Conservation (phyloP, 2,329 filamentous ascomycete species). For the Claviceps digitariae region DNA sequence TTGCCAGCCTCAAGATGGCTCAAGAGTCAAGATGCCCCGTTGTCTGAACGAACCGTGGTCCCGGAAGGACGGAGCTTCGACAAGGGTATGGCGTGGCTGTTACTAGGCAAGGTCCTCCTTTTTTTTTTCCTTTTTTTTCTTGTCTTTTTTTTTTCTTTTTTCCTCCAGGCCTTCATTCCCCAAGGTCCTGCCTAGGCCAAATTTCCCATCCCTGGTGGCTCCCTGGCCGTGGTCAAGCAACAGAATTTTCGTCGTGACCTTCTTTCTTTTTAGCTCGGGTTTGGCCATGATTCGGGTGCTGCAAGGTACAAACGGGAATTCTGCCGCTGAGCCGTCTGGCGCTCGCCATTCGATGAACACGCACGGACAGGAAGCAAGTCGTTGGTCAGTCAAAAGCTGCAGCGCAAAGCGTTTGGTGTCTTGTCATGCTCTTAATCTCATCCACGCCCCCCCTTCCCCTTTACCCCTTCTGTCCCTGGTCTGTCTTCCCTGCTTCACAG, state of each 20-base stretch:
- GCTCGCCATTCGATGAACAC: background rate
- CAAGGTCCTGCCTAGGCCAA: conserved; percentile 5
- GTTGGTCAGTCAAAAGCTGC: background rate
- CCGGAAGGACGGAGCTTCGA: conserved; percentile 3
- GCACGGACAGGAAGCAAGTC: conserved; percentile 2
- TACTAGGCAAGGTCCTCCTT: background rate
- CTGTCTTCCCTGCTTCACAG: conserved; percentile 4
- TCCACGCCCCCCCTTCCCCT: background rate
- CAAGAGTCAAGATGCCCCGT: background rate
- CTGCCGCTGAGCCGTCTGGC: background rate
- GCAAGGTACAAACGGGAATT: conserved; percentile 1
- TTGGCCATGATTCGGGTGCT: background rate
- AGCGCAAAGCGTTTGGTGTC: background rate
- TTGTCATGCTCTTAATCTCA: background rate
- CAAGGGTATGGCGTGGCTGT: conserved; percentile 5
- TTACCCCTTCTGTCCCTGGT: background rate
- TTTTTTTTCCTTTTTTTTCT: background rate
- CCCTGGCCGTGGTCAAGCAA: background rate
- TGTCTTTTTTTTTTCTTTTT: background rate
- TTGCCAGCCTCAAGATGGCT: background rate
- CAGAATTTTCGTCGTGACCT: conserved; percentile 2
- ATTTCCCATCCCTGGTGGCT: conserved; percentile 6
- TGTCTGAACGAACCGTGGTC: conserved; percentile 4
- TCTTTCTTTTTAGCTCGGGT: conserved; percentile 3
- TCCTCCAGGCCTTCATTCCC: background rate